Base-by-base conservation (phyloP, 75 land plant species). In the Adiantum capillusveneris region DNA sequence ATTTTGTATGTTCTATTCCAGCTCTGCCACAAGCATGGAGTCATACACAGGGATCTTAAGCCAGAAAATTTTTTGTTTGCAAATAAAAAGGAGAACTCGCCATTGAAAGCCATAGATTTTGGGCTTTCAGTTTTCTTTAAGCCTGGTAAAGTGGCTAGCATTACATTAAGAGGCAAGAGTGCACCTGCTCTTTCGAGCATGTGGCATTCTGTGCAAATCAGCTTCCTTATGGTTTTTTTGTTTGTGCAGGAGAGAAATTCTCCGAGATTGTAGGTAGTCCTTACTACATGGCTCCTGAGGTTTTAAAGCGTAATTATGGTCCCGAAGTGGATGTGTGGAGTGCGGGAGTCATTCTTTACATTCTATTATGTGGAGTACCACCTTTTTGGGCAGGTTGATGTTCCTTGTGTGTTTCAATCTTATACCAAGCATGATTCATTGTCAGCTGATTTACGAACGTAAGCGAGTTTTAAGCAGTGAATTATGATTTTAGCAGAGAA, bases 261-360 rank as follows among this genome's bases (percentile, higher is more conserved):
- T 41, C 70, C 50, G 85, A 85, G 37, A 75, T 84, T 41, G 84
- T 84, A 53, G 90, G 90, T 25, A 86, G 90, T 37, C 90, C 90
- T 26, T 82, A 80, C 60, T 87, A 87, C 69, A 84, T 84, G 83
- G 91, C 91, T 2, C 91, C 86, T 2, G 91, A 87, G 64, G 81
- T 87, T 17, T 44, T 79, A n/a, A 70, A 78, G 65, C 79, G 78
- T 0, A 77, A 80, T 31, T 80, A 84, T 66, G 84, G 86, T 25
- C 76, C 76, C 20, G 86, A 87, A 65, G 55, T 80, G 30, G 91
- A 87, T 70, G 79, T 86, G 9, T 86, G 90, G 90, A 69, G 71
- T 34, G 71, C 71, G 18, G 71, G 68, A 44, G 68, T 67, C 31
- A 67, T 67, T 29, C 69, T 85, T 17, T 85, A 81, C 34, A 79